Base-by-base conservation (phyloP, 139 green algal genomes). In the Chlamydomonas eustigma region DNA sequence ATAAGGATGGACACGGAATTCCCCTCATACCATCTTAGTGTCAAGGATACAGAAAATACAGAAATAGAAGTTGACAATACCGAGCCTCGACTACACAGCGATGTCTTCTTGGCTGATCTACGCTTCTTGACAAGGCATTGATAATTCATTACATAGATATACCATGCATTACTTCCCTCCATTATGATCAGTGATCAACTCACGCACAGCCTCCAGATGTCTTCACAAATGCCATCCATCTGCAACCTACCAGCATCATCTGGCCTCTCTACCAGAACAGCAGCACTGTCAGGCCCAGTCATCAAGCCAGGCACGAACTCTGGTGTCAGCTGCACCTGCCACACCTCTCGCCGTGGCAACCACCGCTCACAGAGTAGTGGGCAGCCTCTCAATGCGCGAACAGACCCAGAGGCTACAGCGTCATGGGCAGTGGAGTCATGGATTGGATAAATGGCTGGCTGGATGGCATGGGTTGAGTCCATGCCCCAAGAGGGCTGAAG, bases 311-410 rank as follows among this genome's bases (percentile, higher is more conserved):
- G 81, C 37, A 86, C 64, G 6, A 51, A 18, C 69, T 80, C 78
- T 38, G 50, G 30, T 0, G 73, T 74, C 51, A 83, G 67, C 74
- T 83, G 78, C 71, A 76, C 30, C 25, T 39, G 39, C 81, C 81
- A 86, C n/a, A 58, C 75, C 33, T 86, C 81, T 4, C 75, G 63
- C 1, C 81, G 78, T 34, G 77, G 77, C 2, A 86, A 75, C 81
- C 81, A 86, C 24, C 37, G 39, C 58, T 81, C 64, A 0, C 30
- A 39, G 33, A 86, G 51, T 0, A 58, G 8, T 8, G 77, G 64
- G 25, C 50, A 64, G 39, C 77, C 77, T 4, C 71, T 70, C 51
- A 86, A 51, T 35, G 77, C 75, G 0, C 64, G 2, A 8, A 8
- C 67, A 52, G 75, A 39, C 76, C 76, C 33, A 77, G 77, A 3